phyloP scores from a whole-genome alignment of 805 yeast genomes.

The Phaffomyces antillensis region DNA sequence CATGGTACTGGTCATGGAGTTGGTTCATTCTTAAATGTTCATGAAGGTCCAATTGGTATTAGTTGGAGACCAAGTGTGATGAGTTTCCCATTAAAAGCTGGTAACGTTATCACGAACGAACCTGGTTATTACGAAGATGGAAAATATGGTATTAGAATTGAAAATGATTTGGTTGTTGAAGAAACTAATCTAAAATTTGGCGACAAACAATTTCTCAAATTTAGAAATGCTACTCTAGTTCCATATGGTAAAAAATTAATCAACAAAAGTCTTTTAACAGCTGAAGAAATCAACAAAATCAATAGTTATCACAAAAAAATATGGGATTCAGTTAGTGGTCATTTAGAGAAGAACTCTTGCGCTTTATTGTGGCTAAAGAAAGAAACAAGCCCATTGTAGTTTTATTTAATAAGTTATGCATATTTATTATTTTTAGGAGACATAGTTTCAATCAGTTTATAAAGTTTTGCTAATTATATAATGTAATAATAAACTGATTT shows the following conservation, averaged over 20 bases:
- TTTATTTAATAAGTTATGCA: background rate
- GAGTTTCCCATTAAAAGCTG: conserved; percentile 49
- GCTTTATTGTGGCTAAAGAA: conserved; percentile 65
- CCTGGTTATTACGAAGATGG: conserved; percentile 93
- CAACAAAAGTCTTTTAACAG: conserved; percentile 46
- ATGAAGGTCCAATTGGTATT: conserved; percentile 89
- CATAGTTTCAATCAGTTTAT: no score
- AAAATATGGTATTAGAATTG: conserved; percentile 85
- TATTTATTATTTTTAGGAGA: background rate
- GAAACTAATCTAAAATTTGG: conserved; percentile 40
- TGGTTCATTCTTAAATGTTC: conserved; percentile 87
- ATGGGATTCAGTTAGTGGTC: conserved; percentile 42
- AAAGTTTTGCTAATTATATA: no score
- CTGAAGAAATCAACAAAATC: conserved; percentile 61
- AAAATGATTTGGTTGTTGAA: conserved; percentile 64
- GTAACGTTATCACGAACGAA: conserved; percentile 81
- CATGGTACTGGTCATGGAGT: conserved; percentile 99
- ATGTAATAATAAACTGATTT: no score
- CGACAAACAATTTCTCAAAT: conserved; percentile 52
- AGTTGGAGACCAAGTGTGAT: conserved; percentile 44
- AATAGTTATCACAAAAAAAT: conserved; percentile 58
- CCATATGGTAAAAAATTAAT: conserved; percentile 81
- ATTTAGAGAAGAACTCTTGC: conserved; percentile 48
- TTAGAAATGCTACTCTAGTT: conserved; percentile 78
- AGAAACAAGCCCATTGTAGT: conserved; percentile 33